A percentile compares a stretch with the other conserved stretches of the same genome.
These are phyloP conservation scores for Echinochloa phyllopogon DNA, from an alignment of 176 grass and related monocot genomes.

Conservation along the genomic window DNA sequence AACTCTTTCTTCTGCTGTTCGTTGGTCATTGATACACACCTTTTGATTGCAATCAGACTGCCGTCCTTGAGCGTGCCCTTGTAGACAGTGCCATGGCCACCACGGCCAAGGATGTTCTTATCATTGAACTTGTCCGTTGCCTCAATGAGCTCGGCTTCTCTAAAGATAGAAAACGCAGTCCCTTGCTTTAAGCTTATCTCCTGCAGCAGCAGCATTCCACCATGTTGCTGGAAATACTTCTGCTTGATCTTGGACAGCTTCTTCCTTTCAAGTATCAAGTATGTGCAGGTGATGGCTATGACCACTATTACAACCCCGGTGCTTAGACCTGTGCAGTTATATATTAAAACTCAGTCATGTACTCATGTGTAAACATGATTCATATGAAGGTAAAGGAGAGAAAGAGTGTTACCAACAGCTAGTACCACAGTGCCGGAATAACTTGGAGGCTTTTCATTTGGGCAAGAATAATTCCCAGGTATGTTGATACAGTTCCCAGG, in stretches of 20 bases:
- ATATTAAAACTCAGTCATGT: too few species aligned
- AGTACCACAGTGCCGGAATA: background rate
- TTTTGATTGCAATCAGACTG: conserved; percentile 32
- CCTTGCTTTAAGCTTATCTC: conserved; percentile 26
- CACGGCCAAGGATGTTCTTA: conserved; percentile 21
- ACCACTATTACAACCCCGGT: background rate
- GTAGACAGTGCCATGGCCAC: conserved; percentile 39
- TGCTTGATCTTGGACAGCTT: conserved; percentile 33
- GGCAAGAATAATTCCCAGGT: conserved; percentile 1
- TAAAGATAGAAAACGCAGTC: conserved; percentile 34
- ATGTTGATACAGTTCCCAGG: conserved; percentile 16
- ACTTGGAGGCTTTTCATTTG: background rate
- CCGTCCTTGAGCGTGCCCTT: conserved; percentile 1
- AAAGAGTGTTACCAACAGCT: conserved; percentile 32
- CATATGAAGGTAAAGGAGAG: too few species aligned
- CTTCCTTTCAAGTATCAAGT: conserved; percentile 29
- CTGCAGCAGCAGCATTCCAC: conserved; percentile 36
- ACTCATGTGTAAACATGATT: too few species aligned
- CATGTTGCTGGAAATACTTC: conserved; percentile 42
- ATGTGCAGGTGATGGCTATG: conserved; percentile 3
- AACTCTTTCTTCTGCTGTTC: conserved; percentile 35
- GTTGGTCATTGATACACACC: conserved; percentile 20
- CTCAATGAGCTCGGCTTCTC: conserved; percentile 41
- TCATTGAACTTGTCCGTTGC: conserved; percentile 39
- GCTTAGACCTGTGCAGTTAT: background rate